phyloP scores from a whole-genome alignment of 1,139 yeast species.

The Pichia inconspicua region DNA sequence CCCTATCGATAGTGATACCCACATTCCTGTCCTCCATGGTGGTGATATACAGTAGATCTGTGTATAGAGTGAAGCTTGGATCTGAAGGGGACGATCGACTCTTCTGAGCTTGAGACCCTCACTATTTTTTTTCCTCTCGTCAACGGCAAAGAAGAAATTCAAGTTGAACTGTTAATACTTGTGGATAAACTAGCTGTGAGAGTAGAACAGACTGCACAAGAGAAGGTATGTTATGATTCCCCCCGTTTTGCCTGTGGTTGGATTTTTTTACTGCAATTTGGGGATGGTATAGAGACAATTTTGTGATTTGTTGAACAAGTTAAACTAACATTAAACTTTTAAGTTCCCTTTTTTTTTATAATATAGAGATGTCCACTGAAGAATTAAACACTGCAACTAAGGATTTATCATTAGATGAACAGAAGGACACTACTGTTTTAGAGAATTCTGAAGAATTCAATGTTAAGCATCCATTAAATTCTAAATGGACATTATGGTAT shows the following conservation, averaged over 20 bases:
- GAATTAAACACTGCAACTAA: slow-evolving; percentile 49
- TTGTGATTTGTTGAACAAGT: not conserved
- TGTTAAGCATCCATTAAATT: slow-evolving; percentile 85
- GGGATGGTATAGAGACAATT: too few species aligned
- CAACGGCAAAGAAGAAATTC: not conserved
- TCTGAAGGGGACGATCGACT: not conserved
- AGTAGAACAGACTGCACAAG: not conserved
- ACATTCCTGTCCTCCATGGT: not conserved
- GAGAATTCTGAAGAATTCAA: slow-evolving; percentile 62
- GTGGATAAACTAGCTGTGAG: too few species aligned
- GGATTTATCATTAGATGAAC: slow-evolving; percentile 40
- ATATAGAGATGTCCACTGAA: slow-evolving; percentile 32
- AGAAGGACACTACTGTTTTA: slow-evolving; percentile 45
- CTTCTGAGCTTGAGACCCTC: not conserved
- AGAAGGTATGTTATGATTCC: not conserved
- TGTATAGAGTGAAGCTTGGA: too few species aligned
- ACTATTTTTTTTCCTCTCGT: not conserved
- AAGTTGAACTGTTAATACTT: too few species aligned
- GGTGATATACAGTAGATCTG: too few species aligned
- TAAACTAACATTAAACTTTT: not conserved
- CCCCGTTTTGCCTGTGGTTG: too few species aligned
- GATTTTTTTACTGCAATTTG: too few species aligned
- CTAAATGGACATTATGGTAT: slow-evolving; percentile 97
- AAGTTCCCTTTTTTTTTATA: not conserved
- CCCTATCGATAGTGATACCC: slow-evolving; percentile 28